Base-by-base conservation (phyloP, 2,329 filamentous ascomycete species). In the Penicillium sp. region DNA sequence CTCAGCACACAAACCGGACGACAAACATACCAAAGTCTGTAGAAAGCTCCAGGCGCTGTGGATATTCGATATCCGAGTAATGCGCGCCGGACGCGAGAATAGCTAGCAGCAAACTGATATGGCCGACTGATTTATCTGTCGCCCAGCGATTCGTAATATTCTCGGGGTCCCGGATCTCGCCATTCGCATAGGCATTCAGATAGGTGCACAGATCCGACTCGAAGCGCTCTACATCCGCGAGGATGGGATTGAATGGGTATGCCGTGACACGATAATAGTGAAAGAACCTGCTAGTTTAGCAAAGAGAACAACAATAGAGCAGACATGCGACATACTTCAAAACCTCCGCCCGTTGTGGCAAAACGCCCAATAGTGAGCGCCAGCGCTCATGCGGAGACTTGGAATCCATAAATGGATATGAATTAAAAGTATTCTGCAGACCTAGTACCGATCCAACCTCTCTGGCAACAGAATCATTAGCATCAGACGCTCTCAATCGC, bases 231-330 rank as follows among this genome's bases (percentile, higher is more conserved):
- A 70, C 59, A 24, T 70, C 67, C 3, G 61, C 52, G 0, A 70
- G 29, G 2, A 68, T 66, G 2, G 67, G 67, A 29, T 69, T 70
- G 40, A 68, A 69, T 2, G 67, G 66, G 17, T 69, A 64, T 1
- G 63, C 63, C 1, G 49, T 65, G 17, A 63, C 42, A 4, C 58
- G 64, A 21, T 69, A 68, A 29, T 60, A 67, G 48, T 69, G 66
- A 17, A 69, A 69, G 36, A 68, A 69, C 29, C 67, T 69, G 32
- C 4, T 13, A 46, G 29, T 6, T n/a, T 12, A 34, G 20, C 26
- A 21, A 10, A 27, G 9, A 29, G 7, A 27, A 8, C 6, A 12
- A 27, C 17, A 6, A 7, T 15, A n/a, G 5, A 32, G 7, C 8
- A 21, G 7, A 12, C 3, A 5, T 13, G 3, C 17, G 10, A 42